Evolutionary conservation across 352 stramenopile species (phyloP).

Genomic region (Thraustotheca clavata): DNA sequence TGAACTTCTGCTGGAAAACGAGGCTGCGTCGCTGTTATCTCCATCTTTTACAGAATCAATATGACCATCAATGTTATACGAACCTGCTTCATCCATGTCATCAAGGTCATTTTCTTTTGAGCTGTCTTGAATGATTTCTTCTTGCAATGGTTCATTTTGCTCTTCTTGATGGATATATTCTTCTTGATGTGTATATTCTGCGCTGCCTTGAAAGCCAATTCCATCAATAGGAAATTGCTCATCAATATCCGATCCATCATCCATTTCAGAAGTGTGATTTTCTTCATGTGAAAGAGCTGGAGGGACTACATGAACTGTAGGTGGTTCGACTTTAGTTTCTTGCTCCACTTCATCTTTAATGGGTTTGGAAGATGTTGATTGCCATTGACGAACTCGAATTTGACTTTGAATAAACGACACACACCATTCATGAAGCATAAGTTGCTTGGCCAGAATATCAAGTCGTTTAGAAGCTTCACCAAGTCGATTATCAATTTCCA

Average conservation of each 20-base stretch:
- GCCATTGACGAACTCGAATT: not conserved
- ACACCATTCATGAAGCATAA: conserved; percentile 2
- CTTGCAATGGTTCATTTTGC: not conserved
- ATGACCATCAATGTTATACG: too few relatives aligned
- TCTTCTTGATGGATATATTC: not conserved
- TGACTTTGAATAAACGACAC: conserved; percentile 3
- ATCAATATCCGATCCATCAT: not conserved
- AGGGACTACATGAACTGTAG: not conserved
- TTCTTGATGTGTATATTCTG: not conserved
- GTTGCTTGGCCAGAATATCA: not conserved
- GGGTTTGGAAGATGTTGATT: not conserved
- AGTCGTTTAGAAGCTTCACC: not conserved
- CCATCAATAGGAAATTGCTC: not conserved
- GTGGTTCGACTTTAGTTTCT: not conserved
- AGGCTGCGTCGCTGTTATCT: too few relatives aligned
- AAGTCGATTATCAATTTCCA: not conserved
- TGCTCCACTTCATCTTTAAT: not conserved
- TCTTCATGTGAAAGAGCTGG: too few relatives aligned
- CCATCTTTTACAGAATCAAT: too few relatives aligned
- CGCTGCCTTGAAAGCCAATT: not conserved
- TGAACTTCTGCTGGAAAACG: not conserved
- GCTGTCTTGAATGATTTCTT: too few relatives aligned
- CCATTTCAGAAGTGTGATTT: not conserved
- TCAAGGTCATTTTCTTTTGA: too few relatives aligned
- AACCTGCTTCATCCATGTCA: too few relatives aligned